Base-by-base conservation (phyloP, 2,329 filamentous ascomycete species). In the Cytospora piceae region DNA sequence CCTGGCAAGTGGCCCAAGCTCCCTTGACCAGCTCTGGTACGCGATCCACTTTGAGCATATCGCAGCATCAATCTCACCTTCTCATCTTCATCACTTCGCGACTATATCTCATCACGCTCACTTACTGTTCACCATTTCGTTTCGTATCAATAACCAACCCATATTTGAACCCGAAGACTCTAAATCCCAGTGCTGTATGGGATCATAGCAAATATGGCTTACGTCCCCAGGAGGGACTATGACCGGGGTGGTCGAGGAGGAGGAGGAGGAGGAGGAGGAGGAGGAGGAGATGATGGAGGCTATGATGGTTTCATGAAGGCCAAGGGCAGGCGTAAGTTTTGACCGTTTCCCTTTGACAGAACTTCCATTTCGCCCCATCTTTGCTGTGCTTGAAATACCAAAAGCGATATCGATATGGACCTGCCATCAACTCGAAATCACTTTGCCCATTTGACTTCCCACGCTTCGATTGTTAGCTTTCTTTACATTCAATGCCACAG, bases 181-280 rank as follows among this genome's bases (percentile, higher is more conserved):
- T 49, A 1, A 31, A 9, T 15, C 17, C 53, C 53, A 32, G 14
- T 14, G 14, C 54, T 66, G 55, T 67, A 67, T 65, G 63, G 63
- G 58, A 61, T 46, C 34, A 70, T 56, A 68, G 59, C 62, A 68
- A 71, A 67, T 71, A 85, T 85, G 83, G 80, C 83, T 72, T 85
- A 84, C 74, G 82, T 85, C 78, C 80, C 81, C 74, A 80, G 83
- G 69, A 80, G 82, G 72, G 82, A 84, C 70, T 77, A 81, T 20
- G 68, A 66, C 56, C 71, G 70, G 58, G 71, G 69, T 42, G 72
- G 70, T 51, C 66, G 70, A 22, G 68, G 69, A 54, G 75, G 76
- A 22, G 77, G 72, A 22, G 67, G 66, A 15, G 67, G 64, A 46
- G 58, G 49, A 3, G 49, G 63, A 11, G 63, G 52, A 4, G 63